Evolutionary conservation across 108 stramenopile species (phyloP).

Genomic region (Nannochloropsis oceanica): DNA sequence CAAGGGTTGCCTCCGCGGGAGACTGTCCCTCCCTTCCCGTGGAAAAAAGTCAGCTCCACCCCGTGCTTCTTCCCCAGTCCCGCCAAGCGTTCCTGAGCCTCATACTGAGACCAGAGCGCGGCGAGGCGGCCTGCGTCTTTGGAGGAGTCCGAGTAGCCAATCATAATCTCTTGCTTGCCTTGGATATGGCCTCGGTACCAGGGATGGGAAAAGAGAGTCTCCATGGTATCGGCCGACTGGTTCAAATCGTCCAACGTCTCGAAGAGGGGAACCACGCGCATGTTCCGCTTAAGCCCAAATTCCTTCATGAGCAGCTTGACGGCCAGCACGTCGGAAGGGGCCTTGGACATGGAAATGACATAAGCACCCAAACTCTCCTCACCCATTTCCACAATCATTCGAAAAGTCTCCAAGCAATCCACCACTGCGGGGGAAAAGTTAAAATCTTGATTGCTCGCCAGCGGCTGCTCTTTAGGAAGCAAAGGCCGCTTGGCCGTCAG

Average conservation of each 20-base stretch:
- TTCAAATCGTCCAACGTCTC: slow-evolving; percentile 82
- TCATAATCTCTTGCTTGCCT: slow-evolving; percentile 91
- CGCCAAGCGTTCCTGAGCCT: slow-evolving; percentile 67
- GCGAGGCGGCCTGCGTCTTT: slow-evolving; percentile 90
- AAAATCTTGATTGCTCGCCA: not conserved
- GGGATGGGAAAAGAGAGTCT: slow-evolving; percentile 51
- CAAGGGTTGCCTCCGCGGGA: slow-evolving; percentile 89
- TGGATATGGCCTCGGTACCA: slow-evolving; percentile 61
- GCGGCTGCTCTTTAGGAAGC: slow-evolving; percentile 43
- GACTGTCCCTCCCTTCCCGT: slow-evolving; percentile 93
- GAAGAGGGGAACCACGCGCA: slow-evolving; percentile 91
- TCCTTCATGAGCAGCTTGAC: slow-evolving; percentile 78
- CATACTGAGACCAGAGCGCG: slow-evolving; percentile 88
- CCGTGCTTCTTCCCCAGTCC: slow-evolving; percentile 52
- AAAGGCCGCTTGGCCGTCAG: slow-evolving; percentile 68
- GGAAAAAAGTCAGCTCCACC: slow-evolving; percentile 84
- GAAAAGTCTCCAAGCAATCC: slow-evolving; percentile 54
- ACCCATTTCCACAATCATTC: slow-evolving; percentile 52
- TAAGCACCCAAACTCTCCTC: slow-evolving; percentile 78
- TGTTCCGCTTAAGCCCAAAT: slow-evolving; percentile 59
- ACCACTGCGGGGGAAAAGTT: not conserved
- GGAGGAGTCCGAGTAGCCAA: slow-evolving; percentile 89
- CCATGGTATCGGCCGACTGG: slow-evolving; percentile 7
- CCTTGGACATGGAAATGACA: slow-evolving; percentile 78
- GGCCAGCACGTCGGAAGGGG: slow-evolving; percentile 86